Evolutionary conservation across 176 grass and related monocot species (phyloP), one percentile per base, ranked within the genome.

Genomic region (Alopecurus myosuroides): DNA sequence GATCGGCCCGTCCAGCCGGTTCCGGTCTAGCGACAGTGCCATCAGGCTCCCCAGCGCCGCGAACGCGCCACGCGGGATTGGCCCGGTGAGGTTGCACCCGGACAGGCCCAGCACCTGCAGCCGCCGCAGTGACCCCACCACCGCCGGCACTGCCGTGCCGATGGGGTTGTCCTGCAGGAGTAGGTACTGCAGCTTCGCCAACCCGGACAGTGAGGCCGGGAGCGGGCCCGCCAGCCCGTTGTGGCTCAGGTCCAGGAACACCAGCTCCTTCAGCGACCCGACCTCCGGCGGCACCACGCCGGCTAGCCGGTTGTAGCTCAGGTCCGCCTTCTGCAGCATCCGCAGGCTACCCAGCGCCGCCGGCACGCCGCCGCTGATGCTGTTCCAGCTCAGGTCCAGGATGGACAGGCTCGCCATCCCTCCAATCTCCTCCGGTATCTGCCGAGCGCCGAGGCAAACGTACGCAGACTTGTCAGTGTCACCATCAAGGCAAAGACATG

Each of bases 331-430:
- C 82, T 94, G 89, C 8, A 97, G 89, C 60, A 44, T 78, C 52
- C 51, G 66, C 7, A 97, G 70, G 65, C 79, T 68, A 10, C 94
- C 87, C 36, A 94, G 8, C 22, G 83, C 39, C 17, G 60, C 70
- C 29, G 89, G 92, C 51, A 97, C 14, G 9, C 39, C 64, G 26
- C 94, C 94, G 71, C 5, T 9, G 80, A 97, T 57, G 71, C 53
- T 20, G 82, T 97, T 97, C 88, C 88, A 94, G 79, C 94, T 94
- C 18, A 97, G 82, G 83, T 97, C 94, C 31, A 97, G 82, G 78
- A 97, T 97, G 76, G 92, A 85, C 57, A 97, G 85, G 48, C 88
- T 90, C 39, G 41, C 18, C 87, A 97, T 84, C 23, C 88, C 89
- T 5, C 92, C 89, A 18, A 97, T 60, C 77, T 90, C 89, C 46